phyloP scores from a whole-genome alignment of 2,329 filamentous ascomycete species.

The Penicillium psychrosexuale region DNA sequence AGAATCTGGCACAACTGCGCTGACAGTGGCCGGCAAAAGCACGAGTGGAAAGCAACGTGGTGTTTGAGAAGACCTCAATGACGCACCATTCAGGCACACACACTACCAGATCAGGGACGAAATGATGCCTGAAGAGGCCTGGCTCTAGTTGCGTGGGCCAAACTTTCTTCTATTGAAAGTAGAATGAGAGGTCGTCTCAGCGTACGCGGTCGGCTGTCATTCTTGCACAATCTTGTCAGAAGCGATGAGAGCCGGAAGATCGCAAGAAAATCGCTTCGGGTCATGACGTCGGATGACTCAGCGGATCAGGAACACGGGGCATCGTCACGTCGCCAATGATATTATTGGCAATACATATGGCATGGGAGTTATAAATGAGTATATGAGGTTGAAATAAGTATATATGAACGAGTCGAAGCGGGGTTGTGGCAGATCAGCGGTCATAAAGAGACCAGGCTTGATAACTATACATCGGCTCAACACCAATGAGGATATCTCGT shows the following conservation, averaged over 20 bases:
- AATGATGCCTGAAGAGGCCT: conserved; percentile 4
- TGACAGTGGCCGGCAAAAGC: conserved; percentile 30
- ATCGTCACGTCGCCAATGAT: background rate
- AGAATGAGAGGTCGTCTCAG: conserved; percentile 1
- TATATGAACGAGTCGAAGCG: background rate
- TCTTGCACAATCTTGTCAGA: conserved; percentile 7
- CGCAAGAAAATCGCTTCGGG: conserved; percentile 11
- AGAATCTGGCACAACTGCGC: conserved; percentile 27
- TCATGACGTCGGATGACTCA: conserved; percentile 29
- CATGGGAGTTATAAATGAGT: background rate
- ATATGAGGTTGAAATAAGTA: background rate
- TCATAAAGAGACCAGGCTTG: background rate
- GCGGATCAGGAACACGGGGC: conserved; percentile 1
- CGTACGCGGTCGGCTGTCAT: conserved; percentile 12
- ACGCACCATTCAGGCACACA: conserved; percentile 16
- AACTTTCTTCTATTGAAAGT: background rate
- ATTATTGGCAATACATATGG: background rate
- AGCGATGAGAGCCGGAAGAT: conserved; percentile 6
- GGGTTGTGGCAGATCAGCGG: conserved; percentile 1
- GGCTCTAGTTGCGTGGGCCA: conserved; percentile 2
- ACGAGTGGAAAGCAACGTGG: conserved; percentile 31
- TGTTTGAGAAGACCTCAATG: conserved; percentile 16
- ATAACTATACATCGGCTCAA: background rate
- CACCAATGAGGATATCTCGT: background rate
- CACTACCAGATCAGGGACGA: conserved; percentile 17